Conservation (phyloP, 768 basidiomycete species). For the Gymnopilus junonius region DNA sequence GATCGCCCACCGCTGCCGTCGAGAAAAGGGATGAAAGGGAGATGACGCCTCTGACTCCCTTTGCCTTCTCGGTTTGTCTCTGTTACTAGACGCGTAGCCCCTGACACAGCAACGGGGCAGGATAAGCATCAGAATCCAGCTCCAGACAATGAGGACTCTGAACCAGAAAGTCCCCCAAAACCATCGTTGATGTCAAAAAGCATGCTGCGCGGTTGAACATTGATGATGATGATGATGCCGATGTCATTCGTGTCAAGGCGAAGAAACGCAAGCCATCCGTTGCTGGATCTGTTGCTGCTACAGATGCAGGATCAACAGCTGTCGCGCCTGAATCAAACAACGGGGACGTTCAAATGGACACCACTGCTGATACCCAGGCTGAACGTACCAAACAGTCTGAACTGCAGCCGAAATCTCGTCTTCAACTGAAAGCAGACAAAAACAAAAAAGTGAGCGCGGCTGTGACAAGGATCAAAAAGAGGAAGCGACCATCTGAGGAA, state of each 20-base stretch:
- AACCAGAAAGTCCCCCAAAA: slow-evolving; percentile 8
- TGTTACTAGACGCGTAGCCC: not conserved
- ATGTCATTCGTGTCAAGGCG: slow-evolving; percentile 15
- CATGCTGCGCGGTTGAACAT: slow-evolving; percentile 9
- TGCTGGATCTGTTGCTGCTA: not conserved
- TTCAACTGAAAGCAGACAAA: slow-evolving; percentile 16
- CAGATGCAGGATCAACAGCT: not conserved
- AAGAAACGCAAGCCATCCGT: slow-evolving; percentile 12
- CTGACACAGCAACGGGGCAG: not conserved
- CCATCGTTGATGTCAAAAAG: slow-evolving; percentile 14
- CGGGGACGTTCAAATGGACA: not conserved
- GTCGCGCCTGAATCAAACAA: not conserved
- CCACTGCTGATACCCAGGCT: not conserved
- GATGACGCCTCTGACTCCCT: not conserved
- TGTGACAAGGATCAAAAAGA: slow-evolving; percentile 36
- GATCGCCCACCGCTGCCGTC: not conserved
- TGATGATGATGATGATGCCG: slow-evolving; percentile 22
- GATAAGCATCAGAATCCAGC: not conserved
- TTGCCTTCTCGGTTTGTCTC: not conserved
- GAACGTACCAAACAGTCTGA: not conserved
- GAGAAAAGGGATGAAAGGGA: not conserved
- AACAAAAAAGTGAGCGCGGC: slow-evolving; percentile 28
- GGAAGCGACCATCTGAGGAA: slow-evolving; percentile 25
- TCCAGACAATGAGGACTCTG: not conserved
- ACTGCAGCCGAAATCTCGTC: slow-evolving; percentile 8